phyloP scores from a whole-genome alignment of 371 early-diverging fungal genomes.

The Mucor irregularis region DNA sequence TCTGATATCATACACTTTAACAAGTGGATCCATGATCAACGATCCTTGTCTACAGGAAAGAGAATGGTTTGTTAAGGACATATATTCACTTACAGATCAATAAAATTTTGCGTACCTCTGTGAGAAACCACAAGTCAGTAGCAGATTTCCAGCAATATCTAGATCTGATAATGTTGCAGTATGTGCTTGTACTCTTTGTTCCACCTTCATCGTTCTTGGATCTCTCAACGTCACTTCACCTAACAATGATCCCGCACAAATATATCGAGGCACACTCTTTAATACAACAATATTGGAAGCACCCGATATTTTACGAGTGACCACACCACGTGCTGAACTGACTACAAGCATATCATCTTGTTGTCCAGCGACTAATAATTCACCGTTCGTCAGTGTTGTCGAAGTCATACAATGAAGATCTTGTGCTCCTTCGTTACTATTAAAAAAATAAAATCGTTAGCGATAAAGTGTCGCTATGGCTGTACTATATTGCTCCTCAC shows the following conservation, averaged over 20 bases:
- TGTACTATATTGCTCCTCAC: too few relatives aligned
- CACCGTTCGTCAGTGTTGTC: slow-evolving; percentile 62
- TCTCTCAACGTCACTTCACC: slow-evolving; percentile 74
- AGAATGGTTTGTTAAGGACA: too few relatives aligned
- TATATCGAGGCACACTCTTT: slow-evolving; percentile 60
- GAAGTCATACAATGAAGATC: slow-evolving; percentile 72
- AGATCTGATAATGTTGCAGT: slow-evolving; percentile 76
- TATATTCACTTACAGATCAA: too few relatives aligned
- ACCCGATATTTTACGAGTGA: slow-evolving; percentile 48
- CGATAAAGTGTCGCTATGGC: background rate
- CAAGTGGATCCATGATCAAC: slow-evolving; percentile 71
- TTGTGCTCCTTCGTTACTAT: slow-evolving; percentile 55
- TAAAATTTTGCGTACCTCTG: slow-evolving; percentile 49
- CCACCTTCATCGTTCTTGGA: slow-evolving; percentile 67
- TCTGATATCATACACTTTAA: slow-evolving; percentile 85
- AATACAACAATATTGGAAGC: slow-evolving; percentile 68
- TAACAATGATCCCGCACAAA: slow-evolving; percentile 70
- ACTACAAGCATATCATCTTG: slow-evolving; percentile 64
- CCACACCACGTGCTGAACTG: slow-evolving; percentile 67
- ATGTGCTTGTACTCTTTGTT: slow-evolving; percentile 75
- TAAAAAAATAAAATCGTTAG: background rate
- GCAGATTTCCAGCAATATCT: slow-evolving; percentile 72
- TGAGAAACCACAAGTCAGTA: slow-evolving; percentile 82
- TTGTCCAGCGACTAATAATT: slow-evolving; percentile 69
- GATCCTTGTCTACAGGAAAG: slow-evolving; percentile 61